Percentiles rank a stretch among this genome's conserved stretches.
These are phyloP conservation scores for Lodderomyces jiufengensis DNA, from an alignment of 1,139 yeast genomes.

Conservation along the genomic window DNA sequence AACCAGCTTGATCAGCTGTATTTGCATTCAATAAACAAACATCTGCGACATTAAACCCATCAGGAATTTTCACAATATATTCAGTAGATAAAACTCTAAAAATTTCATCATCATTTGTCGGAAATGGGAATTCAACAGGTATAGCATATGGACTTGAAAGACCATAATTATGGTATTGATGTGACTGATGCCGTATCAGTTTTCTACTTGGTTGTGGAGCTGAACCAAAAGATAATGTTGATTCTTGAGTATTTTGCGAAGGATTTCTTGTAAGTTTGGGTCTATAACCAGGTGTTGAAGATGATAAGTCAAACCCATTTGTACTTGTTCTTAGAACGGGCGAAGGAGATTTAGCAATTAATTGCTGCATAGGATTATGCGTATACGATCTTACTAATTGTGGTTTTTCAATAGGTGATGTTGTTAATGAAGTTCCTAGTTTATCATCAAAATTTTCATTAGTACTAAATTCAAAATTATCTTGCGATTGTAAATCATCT, in stretches of 20 bases:
- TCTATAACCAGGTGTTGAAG: conserved; percentile 13
- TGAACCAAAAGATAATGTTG: conserved; percentile 21
- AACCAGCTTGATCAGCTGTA: conserved; percentile 52
- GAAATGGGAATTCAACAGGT: conserved; percentile 42
- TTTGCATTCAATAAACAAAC: conserved; percentile 60
- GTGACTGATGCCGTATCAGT: too few species aligned
- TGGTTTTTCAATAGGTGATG: conserved; percentile 29
- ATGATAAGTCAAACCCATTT: conserved; percentile 4
- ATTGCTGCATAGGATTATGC: conserved; percentile 15
- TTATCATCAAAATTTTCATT: too few species aligned
- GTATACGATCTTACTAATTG: conserved; percentile 21
- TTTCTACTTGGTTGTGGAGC: conserved; percentile 9
- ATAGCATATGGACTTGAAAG: conserved; percentile 41
- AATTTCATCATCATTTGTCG: conserved; percentile 38
- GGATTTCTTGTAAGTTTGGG: conserved; percentile 31
- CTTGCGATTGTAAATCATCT: conserved; percentile 1
- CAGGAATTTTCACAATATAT: conserved; percentile 44
- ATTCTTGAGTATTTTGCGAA: conserved; percentile 40
- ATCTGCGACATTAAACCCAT: conserved; percentile 47
- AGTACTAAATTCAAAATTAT: too few species aligned
- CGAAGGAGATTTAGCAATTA: conserved; percentile 16
- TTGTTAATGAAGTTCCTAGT: conserved; percentile 16
- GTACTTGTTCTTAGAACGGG: conserved; percentile 11
- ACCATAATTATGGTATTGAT: too few species aligned
- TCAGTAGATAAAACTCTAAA: conserved; percentile 42